A percentile compares a stretch with the other conserved stretches of the same genome.
Evolutionary conservation across 176 grass and related monocot genomes (phyloP).

Genomic region (Triticum dicoccoides): DNA sequence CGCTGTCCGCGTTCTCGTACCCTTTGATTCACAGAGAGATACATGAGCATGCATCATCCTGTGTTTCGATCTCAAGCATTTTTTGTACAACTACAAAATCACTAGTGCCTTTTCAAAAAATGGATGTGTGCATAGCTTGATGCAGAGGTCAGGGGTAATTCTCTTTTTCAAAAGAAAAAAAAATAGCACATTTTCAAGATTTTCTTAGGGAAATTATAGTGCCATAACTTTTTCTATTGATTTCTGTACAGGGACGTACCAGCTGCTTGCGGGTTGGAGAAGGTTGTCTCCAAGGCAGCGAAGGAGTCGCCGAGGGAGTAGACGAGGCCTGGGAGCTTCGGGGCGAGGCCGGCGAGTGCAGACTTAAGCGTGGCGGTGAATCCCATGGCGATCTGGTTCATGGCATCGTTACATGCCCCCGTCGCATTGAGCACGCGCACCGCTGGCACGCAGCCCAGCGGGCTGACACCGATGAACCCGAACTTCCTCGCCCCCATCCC

Average conservation of each 20-base stretch:
- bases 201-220: not conserved
- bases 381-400: conserved; percentile 31
- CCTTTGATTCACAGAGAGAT: not conserved
- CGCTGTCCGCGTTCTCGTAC: conserved; percentile 11
- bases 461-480: conserved; percentile 29
- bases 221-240: no score
- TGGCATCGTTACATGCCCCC: not conserved
- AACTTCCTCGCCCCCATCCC: conserved; percentile 43
- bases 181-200: not conserved
- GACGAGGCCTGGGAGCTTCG: conserved; percentile 9
- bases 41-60: not conserved
- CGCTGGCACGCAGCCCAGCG: conserved; percentile 10
- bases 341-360: not conserved
- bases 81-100: not conserved
- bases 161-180: no score
- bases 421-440: not conserved
- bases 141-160: no score
- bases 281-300: not conserved
- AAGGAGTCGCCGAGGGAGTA: conserved; percentile 37
- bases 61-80: not conserved
- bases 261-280: not conserved
- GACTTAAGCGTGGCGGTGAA: conserved; percentile 7
- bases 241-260: not conserved
- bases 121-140: no score
- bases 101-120: no score